phyloP scores from a whole-genome alignment of 208 protist genomes.

The Crithidia thermophila region DNA sequence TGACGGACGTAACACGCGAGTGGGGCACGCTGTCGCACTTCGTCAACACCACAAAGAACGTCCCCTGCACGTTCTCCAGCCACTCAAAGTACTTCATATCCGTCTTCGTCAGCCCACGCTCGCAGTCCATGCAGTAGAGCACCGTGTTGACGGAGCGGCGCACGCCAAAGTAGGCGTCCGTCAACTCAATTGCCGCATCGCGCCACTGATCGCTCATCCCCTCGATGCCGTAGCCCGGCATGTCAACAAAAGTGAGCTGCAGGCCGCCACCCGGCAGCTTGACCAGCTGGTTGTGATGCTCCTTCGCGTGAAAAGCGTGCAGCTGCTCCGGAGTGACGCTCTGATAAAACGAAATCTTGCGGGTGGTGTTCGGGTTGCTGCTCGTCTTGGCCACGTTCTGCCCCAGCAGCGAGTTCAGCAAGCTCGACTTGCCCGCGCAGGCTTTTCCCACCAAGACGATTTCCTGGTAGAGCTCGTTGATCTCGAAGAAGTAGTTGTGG shows the following conservation, averaged over 20 bases:
- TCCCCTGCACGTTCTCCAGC: constrained; percentile 90
- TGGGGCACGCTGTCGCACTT: constrained; percentile 92
- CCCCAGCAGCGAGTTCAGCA: constrained; percentile 86
- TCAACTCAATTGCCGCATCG: constrained; percentile 86
- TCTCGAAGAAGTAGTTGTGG: constrained; percentile 92
- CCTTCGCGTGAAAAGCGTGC: constrained; percentile 61
- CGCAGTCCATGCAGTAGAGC: constrained; percentile 90
- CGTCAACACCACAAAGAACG: constrained; percentile 89
- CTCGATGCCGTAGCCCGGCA: constrained; percentile 91
- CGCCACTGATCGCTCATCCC: constrained; percentile 91
- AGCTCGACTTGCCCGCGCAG: constrained; percentile 86
- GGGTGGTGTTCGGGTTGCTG: constrained; percentile 87
- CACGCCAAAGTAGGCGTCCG: constrained; percentile 91
- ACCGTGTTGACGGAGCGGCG: constrained; percentile 92
- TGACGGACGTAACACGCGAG: constrained; percentile 84
- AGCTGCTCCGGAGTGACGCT: constrained; percentile 81
- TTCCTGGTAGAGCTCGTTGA: constrained; percentile 92
- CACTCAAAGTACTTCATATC: constrained; percentile 90
- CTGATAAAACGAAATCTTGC: constrained; percentile 89
- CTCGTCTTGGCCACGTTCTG: constrained; percentile 84
- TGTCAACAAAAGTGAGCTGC: constrained; percentile 92
- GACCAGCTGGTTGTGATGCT: constrained; percentile 81
- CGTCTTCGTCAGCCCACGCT: constrained; percentile 80
- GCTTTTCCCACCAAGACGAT: constrained; percentile 86
- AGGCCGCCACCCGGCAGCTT: constrained; percentile 85